Evolutionary conservation across 805 yeast genomes (phyloP), one percentile per base, ranked within the genome.

Genomic region (Candida awuae): DNA sequence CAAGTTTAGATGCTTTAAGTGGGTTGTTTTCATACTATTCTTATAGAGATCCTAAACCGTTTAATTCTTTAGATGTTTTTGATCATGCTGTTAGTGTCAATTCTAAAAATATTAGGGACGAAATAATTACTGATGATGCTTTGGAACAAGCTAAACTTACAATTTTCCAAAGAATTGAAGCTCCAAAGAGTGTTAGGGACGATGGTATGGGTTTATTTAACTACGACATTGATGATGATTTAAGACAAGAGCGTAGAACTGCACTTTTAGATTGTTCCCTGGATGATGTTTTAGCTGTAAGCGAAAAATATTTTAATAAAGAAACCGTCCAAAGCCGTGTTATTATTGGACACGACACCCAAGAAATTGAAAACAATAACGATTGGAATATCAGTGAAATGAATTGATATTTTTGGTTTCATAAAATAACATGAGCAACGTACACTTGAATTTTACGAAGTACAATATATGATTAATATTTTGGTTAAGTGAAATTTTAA

Each of bases 31-130:
- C 83, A 25, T 86, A 71, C 62, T 92, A 82, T 62, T 87, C 97
- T 0, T 92, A 90, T 65, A 73, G 98, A 50, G 98, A 92, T 58
- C 98, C 98, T 14, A 80, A 84, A 47, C 85, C 96, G 1, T 55
- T 70, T 28, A 73, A 76, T 46, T 81, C 96, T 2, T 57, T 84
- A 9, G 60, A 66, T 3, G 72, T 82, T 1, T 84, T 84, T 55
- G 56, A 61, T 19, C 60, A 66, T 4, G 66, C 78, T 3, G 78
- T 77, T 2, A 55, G 61, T 8, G 70, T 71, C 58, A 73, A 76
- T 1, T 18, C 44, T 13, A 50, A 53, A 6, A 49, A 44, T 32
- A 58, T 61, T n/a, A 37, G 36, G 4, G 34, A 40, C 4, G 53
- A 39, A 2, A 43, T 42, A n/a, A 48, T 54, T 12, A 66, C 69